Base-by-base conservation (phyloP, 768 basidiomycete species). In the Hypholoma fasciculare region DNA sequence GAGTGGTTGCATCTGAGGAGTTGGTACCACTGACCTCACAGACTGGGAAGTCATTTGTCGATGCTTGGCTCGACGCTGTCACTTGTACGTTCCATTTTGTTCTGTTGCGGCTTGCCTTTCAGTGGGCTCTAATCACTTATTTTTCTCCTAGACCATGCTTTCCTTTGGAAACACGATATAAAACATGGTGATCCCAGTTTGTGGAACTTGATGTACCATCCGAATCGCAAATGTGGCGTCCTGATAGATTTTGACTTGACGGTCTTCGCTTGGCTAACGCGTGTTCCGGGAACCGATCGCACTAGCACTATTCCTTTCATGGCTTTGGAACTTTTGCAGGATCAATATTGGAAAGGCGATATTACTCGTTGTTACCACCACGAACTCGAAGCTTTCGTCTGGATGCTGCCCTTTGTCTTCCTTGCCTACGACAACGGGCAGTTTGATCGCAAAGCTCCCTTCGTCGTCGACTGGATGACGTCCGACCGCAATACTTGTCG, bases 351-450 rank as follows among this genome's bases (percentile, higher is more conserved):
- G 57, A 11, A 39, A n/a, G 57, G 51, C 6, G 20, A 58, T 17
- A 38, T 53, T 23, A 27, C 16, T 2, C 42, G 51, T 8, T 12
- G 6, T 27, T 58, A 58, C 48, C 51, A 37, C 11, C 57, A 58
- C n/a, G 51, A 58, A 48, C 23, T 53, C 19, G 57, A 58, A 36
- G 40, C 57, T 2, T 53, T 58, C 16, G 48, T 58, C n/a, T 58
- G 51, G 57, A 53, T 53, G 14, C 36, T 58, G 5, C 30, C 46
- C 3, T 52, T 52, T 40, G 51, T 58, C 11, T 53, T 26, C 19
- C 30, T 58, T 4, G 30, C 14, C 6, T 53, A 47, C 23, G 26
- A 46, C 8, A 11, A 49, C 6, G 14, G 16, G 13, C 17, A 53
- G 39, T 34, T 37, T 4, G 19, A 49, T 7, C 12, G 14, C 19